Evolutionary conservation across 1,284 basidiomycete species (phyloP).

Genomic region (Inonotus obliquus): DNA sequence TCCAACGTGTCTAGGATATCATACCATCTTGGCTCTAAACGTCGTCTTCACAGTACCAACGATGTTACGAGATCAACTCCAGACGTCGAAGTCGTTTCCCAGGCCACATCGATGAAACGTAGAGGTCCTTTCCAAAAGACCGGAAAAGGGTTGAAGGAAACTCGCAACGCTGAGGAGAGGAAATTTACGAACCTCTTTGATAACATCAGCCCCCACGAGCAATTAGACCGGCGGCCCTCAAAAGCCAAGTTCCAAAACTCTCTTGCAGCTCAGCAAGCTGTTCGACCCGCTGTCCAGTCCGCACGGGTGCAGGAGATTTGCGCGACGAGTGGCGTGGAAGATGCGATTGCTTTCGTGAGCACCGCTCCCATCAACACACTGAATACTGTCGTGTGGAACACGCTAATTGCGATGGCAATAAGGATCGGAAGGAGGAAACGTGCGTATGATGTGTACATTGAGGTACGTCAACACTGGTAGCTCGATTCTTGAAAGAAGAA

Average conservation of each 20-base stretch:
- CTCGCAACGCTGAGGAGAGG: background rate
- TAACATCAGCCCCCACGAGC: background rate
- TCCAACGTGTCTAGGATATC: background rate
- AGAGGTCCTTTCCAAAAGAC: background rate
- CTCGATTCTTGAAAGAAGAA: background rate
- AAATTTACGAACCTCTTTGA: background rate
- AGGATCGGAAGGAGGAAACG: conserved; percentile 49
- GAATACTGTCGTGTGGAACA: conserved; percentile 71
- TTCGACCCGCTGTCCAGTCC: conserved; percentile 9
- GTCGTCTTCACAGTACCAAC: background rate
- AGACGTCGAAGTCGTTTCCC: background rate
- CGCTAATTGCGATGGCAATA: conserved; percentile 57
- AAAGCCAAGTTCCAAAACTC: background rate
- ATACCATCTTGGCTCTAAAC: background rate
- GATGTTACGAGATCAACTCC: background rate
- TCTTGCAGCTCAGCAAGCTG: background rate
- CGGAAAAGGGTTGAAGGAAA: background rate
- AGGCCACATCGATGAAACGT: background rate
- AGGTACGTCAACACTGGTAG: conserved; percentile 43
- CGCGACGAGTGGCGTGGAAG: conserved; percentile 45
- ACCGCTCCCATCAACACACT: conserved; percentile 62
- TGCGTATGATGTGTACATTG: conserved; percentile 56
- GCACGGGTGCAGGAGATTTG: conserved; percentile 46
- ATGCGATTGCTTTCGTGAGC: conserved; percentile 57
- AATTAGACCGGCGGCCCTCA: background rate